Evolutionary conservation across 805 yeast species (phyloP).

Genomic region (Nakazawaea laoshanensis): DNA sequence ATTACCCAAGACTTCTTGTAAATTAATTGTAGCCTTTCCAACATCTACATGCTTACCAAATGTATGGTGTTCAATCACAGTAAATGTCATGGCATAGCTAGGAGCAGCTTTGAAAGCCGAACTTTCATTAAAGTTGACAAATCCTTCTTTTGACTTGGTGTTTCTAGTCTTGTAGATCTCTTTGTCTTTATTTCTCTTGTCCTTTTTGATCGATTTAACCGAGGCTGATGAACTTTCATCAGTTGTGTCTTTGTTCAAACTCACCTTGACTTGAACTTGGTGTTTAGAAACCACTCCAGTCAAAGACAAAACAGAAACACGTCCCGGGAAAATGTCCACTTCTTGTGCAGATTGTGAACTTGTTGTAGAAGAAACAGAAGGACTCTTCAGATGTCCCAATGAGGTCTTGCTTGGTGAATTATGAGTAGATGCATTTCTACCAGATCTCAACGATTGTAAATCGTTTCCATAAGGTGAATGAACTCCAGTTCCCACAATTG

Average conservation of each 20-base stretch:
- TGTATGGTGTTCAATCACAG: conserved; percentile 57
- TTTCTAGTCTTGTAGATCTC: conserved; percentile 60
- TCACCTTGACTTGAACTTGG: conserved; percentile 43
- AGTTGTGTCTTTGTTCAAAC: conserved; percentile 32
- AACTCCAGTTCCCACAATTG: conserved; percentile 9
- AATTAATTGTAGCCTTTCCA: conserved; percentile 46
- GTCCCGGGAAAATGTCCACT: conserved; percentile 40
- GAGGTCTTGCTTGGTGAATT: conserved; percentile 7
- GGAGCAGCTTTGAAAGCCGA: conserved; percentile 59
- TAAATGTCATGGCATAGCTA: conserved; percentile 51
- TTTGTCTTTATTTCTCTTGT: conserved; percentile 28
- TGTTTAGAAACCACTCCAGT: conserved; percentile 14
- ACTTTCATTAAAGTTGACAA: conserved; percentile 52
- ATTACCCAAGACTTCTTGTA: conserved; percentile 41
- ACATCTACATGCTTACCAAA: conserved; percentile 64
- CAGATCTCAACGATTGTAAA: conserved; percentile 29
- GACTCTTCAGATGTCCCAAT: not conserved
- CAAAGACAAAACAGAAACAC: conserved; percentile 37
- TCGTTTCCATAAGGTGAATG: conserved; percentile 20
- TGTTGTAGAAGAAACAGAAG: not conserved
- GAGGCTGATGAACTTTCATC: conserved; percentile 10
- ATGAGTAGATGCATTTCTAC: conserved; percentile 12
- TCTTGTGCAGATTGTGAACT: conserved; percentile 13
- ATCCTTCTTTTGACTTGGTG: conserved; percentile 40
- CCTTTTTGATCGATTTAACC: conserved; percentile 10